Conservation (phyloP, 352 stramenopile species). For the Hyaloperonospora arabidopsidis region DNA sequence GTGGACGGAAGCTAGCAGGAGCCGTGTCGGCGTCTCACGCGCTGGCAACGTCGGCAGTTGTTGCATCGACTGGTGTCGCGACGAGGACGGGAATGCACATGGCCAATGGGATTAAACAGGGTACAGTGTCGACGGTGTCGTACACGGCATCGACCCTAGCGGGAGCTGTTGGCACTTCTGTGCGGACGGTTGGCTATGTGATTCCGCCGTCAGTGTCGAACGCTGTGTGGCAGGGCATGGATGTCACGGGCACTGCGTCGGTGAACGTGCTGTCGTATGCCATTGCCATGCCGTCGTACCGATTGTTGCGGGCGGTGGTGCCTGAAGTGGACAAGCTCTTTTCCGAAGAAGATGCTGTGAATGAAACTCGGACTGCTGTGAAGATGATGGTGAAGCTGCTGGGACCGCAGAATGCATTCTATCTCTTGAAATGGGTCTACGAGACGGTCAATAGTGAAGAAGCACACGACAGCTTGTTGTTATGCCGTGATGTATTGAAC, state of each 20-base stretch:
- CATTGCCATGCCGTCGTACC: conserved; percentile 61
- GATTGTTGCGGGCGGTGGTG: conserved; percentile 44
- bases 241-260: conserved; percentile 49
- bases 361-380: conserved; percentile 39
- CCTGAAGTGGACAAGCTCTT: conserved; percentile 38
- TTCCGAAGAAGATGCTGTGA: conserved; percentile 48
- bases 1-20: conserved; percentile 48
- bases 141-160: conserved; percentile 45
- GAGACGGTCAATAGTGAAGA: conserved; percentile 73
- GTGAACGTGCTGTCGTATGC: conserved; percentile 51
- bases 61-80: conserved; percentile 42
- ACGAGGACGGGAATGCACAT: conserved; percentile 50
- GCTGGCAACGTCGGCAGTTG: conserved; percentile 47
- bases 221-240: conserved; percentile 53
- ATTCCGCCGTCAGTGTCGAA: conserved; percentile 58
- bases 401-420: conserved; percentile 67
- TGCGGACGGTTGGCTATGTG: conserved; percentile 42
- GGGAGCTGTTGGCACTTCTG: conserved; percentile 44
- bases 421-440: conserved; percentile 62
- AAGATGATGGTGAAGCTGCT: conserved; percentile 48
- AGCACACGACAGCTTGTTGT: conserved; percentile 51
- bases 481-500: conserved; percentile 54
- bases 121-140: conserved; percentile 47
- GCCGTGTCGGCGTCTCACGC: conserved; percentile 52
- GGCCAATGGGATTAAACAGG: conserved; percentile 36